Percentiles rank a stretch among this genome's conserved stretches.
Evolutionary conservation across 2,329 filamentous ascomycete species (phyloP).

Genomic region (Trichoderma asperellum): DNA sequence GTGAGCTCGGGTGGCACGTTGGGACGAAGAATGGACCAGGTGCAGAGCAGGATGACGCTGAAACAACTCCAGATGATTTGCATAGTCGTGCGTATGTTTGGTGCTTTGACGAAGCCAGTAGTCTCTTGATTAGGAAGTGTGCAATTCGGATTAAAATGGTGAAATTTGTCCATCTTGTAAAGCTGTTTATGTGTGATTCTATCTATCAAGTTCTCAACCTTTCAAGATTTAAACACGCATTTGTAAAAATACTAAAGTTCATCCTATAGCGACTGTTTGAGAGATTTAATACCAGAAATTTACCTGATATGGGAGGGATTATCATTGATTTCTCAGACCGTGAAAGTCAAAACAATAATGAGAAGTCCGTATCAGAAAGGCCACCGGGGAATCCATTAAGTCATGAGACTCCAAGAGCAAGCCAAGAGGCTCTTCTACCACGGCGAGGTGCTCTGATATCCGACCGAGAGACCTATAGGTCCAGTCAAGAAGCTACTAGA

Average conservation of each 20-base stretch:
- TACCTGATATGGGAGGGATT: background rate
- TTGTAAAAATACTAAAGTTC: too few relatives aligned
- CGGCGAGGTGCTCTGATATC: too few relatives aligned
- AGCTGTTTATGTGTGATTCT: background rate
- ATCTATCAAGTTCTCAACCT: too few relatives aligned
- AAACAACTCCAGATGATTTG: constrained; percentile 9
- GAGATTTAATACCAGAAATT: too few relatives aligned
- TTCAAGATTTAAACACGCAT: too few relatives aligned
- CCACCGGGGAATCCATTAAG: background rate
- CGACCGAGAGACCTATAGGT: background rate
- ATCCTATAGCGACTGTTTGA: too few relatives aligned
- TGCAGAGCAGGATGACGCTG: constrained; percentile 1
- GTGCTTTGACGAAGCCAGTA: background rate
- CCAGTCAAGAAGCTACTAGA: background rate
- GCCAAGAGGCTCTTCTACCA: too few relatives aligned
- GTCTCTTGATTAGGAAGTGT: background rate
- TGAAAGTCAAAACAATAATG: background rate
- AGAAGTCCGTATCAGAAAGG: background rate
- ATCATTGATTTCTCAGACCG: background rate
- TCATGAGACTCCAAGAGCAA: background rate
- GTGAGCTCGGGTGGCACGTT: background rate
- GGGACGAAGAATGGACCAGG: constrained; percentile 11
- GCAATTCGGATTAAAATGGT: background rate
- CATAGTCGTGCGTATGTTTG: background rate
- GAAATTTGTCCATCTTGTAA: background rate